Conservation (phyloP, 208 protist species). For the Wallacemonas collosoma region DNA sequence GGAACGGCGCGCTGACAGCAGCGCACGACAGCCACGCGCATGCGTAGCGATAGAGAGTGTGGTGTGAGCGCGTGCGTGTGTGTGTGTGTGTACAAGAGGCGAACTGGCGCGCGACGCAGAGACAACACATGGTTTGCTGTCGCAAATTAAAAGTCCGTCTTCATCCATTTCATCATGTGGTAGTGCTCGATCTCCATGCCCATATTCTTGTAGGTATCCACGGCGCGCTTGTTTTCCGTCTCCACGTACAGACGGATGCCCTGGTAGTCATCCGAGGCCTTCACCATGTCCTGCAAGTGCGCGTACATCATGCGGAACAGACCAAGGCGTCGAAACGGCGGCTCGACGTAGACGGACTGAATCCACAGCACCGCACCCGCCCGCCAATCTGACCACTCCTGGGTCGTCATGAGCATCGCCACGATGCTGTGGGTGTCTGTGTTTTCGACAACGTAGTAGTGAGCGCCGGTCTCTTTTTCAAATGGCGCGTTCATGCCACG, state of each 20-base stretch:
- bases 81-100: no score
- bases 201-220: constrained; percentile 40
- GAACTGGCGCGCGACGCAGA: no score
- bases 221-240: constrained; percentile 47
- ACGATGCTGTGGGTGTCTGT: constrained; percentile 27
- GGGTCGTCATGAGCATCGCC: constrained; percentile 66
- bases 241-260: constrained; percentile 71
- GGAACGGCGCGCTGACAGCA: no score
- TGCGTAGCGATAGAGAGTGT: no score
- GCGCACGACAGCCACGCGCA: no score
- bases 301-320: constrained; percentile 52
- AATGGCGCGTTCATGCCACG: constrained; percentile 50
- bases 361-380: constrained; percentile 60
- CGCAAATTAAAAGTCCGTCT: constrained; percentile 32
- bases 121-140: no score
- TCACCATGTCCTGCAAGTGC: constrained; percentile 45
- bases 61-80: no score
- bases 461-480: constrained; percentile 33
- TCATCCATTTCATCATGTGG: constrained; percentile 79
- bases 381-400: constrained; percentile 82
- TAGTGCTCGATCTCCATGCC: constrained; percentile 74
- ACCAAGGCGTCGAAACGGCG: constrained; percentile 42
- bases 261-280: constrained; percentile 37
- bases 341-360: constrained; percentile 60
- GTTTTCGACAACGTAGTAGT: constrained; percentile 59